Evolutionary conservation across 2,329 filamentous ascomycete genomes (phyloP).

Genomic region (Hypoxylon sp.): DNA sequence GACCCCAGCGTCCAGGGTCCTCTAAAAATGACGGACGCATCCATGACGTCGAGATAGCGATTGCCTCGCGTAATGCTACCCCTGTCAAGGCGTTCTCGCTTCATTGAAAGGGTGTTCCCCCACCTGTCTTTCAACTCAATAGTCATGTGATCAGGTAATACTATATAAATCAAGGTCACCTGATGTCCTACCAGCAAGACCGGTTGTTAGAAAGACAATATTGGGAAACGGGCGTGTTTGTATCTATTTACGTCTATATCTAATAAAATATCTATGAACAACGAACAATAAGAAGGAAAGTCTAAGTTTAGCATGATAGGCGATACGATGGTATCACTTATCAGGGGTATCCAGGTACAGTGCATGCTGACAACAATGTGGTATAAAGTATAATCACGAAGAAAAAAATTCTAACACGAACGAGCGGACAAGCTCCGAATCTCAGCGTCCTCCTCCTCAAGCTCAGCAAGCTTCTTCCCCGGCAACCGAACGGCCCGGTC

Average conservation of each 20-base stretch:
- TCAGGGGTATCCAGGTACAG: conserved; percentile 1
- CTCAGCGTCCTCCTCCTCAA: conserved; percentile 56
- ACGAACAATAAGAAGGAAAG: conserved; percentile 4
- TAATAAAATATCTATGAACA: conserved; percentile 3
- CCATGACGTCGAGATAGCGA: too few species aligned
- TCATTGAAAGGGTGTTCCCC: too few species aligned
- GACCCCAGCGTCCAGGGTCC: too few species aligned
- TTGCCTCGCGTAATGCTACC: too few species aligned
- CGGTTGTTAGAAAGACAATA: too few species aligned
- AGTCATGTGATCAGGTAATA: too few species aligned
- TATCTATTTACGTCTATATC: conserved; percentile 10
- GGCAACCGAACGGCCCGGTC: conserved; percentile 68
- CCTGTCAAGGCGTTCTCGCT: too few species aligned
- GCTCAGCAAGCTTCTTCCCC: conserved; percentile 44
- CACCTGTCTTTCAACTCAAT: too few species aligned
- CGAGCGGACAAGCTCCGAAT: conserved; percentile 41
- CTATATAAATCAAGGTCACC: too few species aligned
- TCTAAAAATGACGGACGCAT: too few species aligned
- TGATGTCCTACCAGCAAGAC: too few species aligned
- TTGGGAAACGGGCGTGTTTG: too few species aligned
- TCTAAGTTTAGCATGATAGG: conserved; percentile 3
- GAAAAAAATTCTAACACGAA: conserved; percentile 11
- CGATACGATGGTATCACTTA: conserved; percentile 2
- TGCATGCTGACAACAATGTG: conserved; percentile 1
- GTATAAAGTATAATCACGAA: neutral